Evolutionary conservation across 768 basidiomycete genomes (phyloP), one percentile per base, ranked within the genome.

Genomic region (Suillus brevipes): DNA sequence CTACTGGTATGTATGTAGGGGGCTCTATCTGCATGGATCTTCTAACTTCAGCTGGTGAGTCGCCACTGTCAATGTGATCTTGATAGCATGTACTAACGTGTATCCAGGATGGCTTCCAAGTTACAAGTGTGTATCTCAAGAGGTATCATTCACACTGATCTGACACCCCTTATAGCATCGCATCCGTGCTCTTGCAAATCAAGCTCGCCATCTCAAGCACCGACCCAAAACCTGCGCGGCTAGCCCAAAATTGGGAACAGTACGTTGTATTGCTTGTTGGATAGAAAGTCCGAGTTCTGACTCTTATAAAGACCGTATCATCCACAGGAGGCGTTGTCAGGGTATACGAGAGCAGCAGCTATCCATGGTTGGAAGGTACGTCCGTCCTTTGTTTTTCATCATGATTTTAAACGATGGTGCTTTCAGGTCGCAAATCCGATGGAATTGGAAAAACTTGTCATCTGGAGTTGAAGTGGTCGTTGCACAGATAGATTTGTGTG

Each of bases 21-120:
- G 89, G 89, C 2, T 89, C 87, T 4, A 89, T 91, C 58, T 91
- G 89, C 69, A 89, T 91, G 88, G 89, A 90, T 71, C 77, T 89
- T 8, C 75, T 90, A 59, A 89, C 87, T 2, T 79, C 86, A 0
- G 85, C 88, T 65, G 88, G 87, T 85, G 62, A 68, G 82, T 64
- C 34, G 45, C 8, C 18, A 14, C 18, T 34, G 3, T 59, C 38
- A 12, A 50, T 16, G 12, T 16, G 6, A 28, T 42, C 12, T 43
- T 14, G 18, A 52, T 38, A 10, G 14, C 6, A 23, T 16, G 37
- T 31, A 23, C 40, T 62, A 9, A 52, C 18, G 20, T 55, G 23
- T 25, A 10, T 42, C n/a, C n/a, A 85, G 85, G 87, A 20, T 89
- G 89, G 86, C 83, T 90, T 47, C 89, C 88, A 1, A 87, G 85